Percentiles rank a stretch among this genome's conserved stretches.
phyloP scores from a whole-genome alignment of 192 early-diverging fungal genomes.

The Coemansia sp. region DNA sequence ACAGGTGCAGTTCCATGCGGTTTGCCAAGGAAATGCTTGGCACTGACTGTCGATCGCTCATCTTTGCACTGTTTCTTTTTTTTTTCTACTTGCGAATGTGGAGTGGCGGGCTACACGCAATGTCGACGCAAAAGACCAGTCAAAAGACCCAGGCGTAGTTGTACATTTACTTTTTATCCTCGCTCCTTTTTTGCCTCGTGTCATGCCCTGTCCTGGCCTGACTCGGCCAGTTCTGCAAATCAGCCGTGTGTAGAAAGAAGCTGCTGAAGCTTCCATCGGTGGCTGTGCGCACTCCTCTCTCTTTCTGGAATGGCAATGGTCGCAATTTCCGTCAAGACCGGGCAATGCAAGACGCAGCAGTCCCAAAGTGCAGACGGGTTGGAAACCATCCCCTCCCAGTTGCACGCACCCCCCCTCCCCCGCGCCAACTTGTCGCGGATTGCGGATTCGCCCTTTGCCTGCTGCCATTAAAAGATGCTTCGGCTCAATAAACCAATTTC shows the following conservation, averaged over 20 bases:
- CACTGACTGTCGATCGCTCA: not conserved
- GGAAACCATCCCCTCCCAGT: no score
- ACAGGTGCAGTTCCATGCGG: not conserved
- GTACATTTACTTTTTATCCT: no score
- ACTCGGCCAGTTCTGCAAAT: not conserved
- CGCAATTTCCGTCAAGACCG: not conserved
- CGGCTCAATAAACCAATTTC: no score
- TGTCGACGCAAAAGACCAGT: not conserved
- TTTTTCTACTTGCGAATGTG: no score
- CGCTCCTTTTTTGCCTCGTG: not conserved
- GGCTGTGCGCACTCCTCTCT: not conserved
- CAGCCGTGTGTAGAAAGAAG: not conserved
- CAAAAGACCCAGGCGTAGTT: no score
- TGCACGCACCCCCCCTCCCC: no score
- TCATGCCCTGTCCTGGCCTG: no score
- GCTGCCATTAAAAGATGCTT: no score
- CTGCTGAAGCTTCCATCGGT: not conserved
- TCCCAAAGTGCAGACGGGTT: no score
- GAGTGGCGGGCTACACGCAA: not conserved
- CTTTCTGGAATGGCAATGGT: not conserved
- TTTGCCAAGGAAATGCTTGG: not conserved
- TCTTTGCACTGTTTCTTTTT: no score
- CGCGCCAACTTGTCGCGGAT: no score
- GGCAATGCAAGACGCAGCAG: not conserved
- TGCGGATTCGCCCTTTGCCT: no score